A percentile compares a stretch with the other conserved stretches of the same genome.
These are phyloP conservation scores for Colletotrichum sp. DNA, from an alignment of 2,329 filamentous ascomycete species.

Conservation along the genomic window DNA sequence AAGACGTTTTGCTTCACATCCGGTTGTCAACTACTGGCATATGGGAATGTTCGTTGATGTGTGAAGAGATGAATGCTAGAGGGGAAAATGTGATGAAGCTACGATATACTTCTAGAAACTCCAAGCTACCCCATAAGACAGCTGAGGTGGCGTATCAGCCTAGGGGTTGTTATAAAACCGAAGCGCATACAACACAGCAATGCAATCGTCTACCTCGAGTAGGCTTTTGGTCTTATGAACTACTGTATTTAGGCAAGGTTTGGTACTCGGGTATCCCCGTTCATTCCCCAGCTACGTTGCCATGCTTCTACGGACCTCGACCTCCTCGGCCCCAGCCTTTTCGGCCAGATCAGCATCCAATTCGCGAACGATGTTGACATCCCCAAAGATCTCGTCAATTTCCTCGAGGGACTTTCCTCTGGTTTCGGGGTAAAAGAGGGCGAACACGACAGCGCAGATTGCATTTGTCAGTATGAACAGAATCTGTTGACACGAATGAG, in stretches of 20 bases:
- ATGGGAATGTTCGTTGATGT: background rate
- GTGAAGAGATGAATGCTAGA: background rate
- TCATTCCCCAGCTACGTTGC: background rate
- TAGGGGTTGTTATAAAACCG: background rate
- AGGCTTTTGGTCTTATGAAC: background rate
- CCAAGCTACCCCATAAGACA: background rate
- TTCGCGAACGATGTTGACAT: conserved; percentile 32
- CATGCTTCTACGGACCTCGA: background rate
- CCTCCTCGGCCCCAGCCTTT: conserved; percentile 23
- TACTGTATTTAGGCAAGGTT: background rate
- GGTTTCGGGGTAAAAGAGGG: background rate
- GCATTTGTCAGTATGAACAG: conserved; percentile 44
- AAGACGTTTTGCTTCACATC: background rate
- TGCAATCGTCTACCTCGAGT: background rate
- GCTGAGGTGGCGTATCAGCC: background rate
- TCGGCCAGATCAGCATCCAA: conserved; percentile 23
- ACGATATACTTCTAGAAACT: background rate
- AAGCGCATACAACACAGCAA: background rate
- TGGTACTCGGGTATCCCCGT: background rate
- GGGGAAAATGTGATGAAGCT: background rate
- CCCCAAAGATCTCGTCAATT: conserved; percentile 45
- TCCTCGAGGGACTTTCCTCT: conserved; percentile 44
- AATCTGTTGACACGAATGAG: conserved; percentile 28
- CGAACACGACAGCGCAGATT: conserved; percentile 31
- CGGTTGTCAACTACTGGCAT: background rate